These are phyloP conservation scores for Colletotrichum sp. DNA, from an alignment of 2,329 filamentous ascomycete species.

Conservation along the genomic window DNA sequence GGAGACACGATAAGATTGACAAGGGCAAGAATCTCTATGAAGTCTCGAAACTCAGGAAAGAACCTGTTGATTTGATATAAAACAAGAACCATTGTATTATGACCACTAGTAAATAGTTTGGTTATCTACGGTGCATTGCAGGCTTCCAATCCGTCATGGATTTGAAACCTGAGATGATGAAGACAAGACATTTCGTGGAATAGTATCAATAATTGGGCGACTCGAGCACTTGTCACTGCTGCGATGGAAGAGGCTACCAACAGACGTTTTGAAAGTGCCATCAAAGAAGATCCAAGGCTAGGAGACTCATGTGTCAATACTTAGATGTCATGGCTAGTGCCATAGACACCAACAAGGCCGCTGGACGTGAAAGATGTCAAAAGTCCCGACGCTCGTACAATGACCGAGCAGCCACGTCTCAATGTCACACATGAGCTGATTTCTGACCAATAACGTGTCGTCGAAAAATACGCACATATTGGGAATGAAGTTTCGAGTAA, in stretches of 20 bases:
- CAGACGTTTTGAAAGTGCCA: neutral
- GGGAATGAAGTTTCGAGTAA: neutral
- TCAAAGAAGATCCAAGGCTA: neutral
- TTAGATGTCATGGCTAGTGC: neutral
- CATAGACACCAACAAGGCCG: neutral
- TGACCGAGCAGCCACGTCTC: neutral
- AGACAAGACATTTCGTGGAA: neutral
- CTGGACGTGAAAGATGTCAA: neutral
- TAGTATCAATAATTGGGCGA: neutral
- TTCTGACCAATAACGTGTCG: neutral
- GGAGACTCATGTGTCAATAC: neutral
- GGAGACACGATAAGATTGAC: neutral
- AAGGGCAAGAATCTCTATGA: neutral
- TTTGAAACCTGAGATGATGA: neutral
- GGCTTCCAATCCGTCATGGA: neutral
- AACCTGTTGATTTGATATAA: neutral
- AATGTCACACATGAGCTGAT: neutral
- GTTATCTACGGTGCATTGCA: neutral
- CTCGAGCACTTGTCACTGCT: neutral
- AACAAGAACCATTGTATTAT: neutral
- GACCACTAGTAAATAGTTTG: neutral
- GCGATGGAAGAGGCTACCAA: neutral
- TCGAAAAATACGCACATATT: neutral
- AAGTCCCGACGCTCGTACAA: neutral
- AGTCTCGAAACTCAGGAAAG: neutral